Evolutionary conservation across 73 alveolate genomes (phyloP), one percentile per base, ranked within the genome.

Genomic region (Paramecium caudatum): DNA sequence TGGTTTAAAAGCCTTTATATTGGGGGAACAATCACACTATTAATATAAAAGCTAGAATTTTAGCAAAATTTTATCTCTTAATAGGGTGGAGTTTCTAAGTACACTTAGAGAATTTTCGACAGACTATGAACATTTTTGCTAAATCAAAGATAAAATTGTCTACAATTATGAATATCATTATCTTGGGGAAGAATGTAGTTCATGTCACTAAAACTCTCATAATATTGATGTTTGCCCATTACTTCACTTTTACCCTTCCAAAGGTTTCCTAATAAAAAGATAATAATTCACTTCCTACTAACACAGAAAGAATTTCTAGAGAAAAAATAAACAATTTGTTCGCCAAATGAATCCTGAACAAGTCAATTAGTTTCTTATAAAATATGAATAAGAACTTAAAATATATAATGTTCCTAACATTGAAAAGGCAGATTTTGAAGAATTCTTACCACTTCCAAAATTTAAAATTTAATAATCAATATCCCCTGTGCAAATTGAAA

Each of bases 231-330:
- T 55, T 5, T 83, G 92, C 30, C 92, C 92, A 25, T 37, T 70
- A 47, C 10, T 83, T 5, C 92, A 83, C 61, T 83, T 30, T 21
- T 55, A 21, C 7, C 84, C 92, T n/a, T 65, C 9, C 36, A 83
- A 8, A 19, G 92, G 61, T 32, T 13, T 55, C 17, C 49, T 50
- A 3, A 55, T 83, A 16, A 55, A 55, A 37, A 83, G 85, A 27
- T 47, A 83, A n/a, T 37, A 37, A 3, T 83, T 32, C 47, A 34
- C 30, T 4, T 3, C 32, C 10, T 4, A 70, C 6, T 5, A 70
- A 15, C 41, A 8, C 16, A 70, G 88, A 70, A 32, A 32, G 23
- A 0, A 7, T 8, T n/a, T n/a, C n/a, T n/a, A n/a, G n/a, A n/a
- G n/a, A n/a, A n/a, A n/a, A n/a, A n/a, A n/a, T n/a, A n/a, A n/a